Evolutionary conservation across 208 protist genomes (phyloP), one percentile per base, ranked within the genome.

Genomic region (Crithidia brevicula): DNA sequence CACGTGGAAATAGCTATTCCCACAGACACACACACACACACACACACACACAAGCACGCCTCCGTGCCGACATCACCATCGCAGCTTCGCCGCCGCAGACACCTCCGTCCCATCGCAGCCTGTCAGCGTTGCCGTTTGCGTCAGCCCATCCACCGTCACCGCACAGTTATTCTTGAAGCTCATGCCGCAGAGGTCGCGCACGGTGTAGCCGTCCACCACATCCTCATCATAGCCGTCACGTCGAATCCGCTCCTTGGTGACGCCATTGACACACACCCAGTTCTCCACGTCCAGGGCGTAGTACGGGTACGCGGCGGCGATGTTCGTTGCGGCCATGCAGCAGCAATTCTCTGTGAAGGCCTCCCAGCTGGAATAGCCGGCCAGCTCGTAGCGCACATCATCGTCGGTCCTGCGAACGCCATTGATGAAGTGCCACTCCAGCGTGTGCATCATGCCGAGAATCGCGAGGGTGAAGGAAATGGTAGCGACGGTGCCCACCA

Each of bases 241-340:
- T 23, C 89, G 81, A 15, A 94, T 68, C n/a, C 89, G 81, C 67
- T 94, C 81, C 71, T 92, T 92, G 36, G 80, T 77, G 8, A 79
- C 65, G 11, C 89, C 84, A 22, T 91, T 83, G 20, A 67, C 77
- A 54, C 89, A 94, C 20, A 91, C n/a, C 84, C 89, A 92, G 31
- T 85, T 47, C 75, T 94, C 85, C 36, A 87, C 79, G 56, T 86
- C 83, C 1, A 89, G 5, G 9, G 77, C 77, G 56, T 92, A 88
- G 47, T 84, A 88, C 7, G 89, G 89, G 58, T 75, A 82, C 16
- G 22, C 40, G 4, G 78, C 47, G 2, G 40, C 31, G 1, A 53
- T 18, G 33, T 82, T 33, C 6, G 34, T 60, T 3, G 65, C 67
- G 13, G 82, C 76, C 10, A 60, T 73, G 72, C 89, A 94, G 69